A percentile compares a stretch with the other conserved stretches of the same genome.
Evolutionary conservation across 148 eudicot species (phyloP).

Genomic region (Diospyros lotus): DNA sequence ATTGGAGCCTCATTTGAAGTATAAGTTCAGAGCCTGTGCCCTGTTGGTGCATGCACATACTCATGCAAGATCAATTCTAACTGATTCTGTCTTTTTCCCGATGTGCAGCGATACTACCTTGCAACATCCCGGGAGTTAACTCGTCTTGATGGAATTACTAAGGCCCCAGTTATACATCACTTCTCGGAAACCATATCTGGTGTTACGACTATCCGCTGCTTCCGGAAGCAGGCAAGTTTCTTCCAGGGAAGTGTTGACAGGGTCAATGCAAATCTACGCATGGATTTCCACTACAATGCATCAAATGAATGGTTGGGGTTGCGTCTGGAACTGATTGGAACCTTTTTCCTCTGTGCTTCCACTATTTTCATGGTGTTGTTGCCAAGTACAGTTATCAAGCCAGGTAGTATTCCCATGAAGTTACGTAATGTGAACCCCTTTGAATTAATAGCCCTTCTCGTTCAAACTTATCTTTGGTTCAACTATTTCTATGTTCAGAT

Average conservation of each 20-base stretch:
- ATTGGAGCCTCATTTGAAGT: background rate
- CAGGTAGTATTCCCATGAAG: conserved; percentile 27
- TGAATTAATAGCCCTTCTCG: background rate
- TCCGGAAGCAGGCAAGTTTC: conserved; percentile 34
- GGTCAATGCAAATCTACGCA: conserved; percentile 36
- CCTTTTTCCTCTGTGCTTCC: conserved; percentile 33
- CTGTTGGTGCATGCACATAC: background rate
- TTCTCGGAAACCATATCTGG: conserved; percentile 50
- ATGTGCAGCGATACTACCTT: conserved; percentile 35
- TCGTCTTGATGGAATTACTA: conserved; percentile 39
- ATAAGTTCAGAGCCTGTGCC: background rate
- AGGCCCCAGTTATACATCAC: conserved; percentile 47
- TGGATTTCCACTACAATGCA: conserved; percentile 42
- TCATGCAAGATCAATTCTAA: background rate
- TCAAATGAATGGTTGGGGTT: conserved; percentile 50
- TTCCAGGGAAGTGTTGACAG: conserved; percentile 29
- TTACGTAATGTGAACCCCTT: background rate
- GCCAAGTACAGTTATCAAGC: conserved; percentile 32
- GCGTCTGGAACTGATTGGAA: conserved; percentile 41
- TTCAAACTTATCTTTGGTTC: background rate
- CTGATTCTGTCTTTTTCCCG: background rate
- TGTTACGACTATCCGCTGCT: conserved; percentile 43
- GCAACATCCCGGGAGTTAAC: conserved; percentile 45
- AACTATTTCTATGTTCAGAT: background rate
- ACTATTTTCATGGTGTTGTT: conserved; percentile 35